Conservation (phyloP, 345 rosid genomes). For the Acer saccharum region DNA sequence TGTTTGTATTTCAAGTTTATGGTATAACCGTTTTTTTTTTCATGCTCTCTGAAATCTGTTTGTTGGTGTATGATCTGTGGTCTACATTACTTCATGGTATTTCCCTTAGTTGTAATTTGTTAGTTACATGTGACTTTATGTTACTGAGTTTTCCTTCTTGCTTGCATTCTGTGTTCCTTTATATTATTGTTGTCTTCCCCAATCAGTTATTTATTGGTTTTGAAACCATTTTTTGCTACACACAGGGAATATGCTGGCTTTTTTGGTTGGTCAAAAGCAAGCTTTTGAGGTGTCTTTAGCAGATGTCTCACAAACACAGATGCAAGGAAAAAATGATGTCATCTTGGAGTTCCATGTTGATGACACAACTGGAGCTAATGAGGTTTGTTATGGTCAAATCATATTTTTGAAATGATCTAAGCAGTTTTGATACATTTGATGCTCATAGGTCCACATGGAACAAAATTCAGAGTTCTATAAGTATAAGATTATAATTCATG, state of each 20-base stretch:
- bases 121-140: background rate
- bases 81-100: background rate
- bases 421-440: background rate
- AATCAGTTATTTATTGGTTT: background rate
- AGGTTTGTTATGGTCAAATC: conserved; percentile 42
- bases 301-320: conserved; percentile 88
- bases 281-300: conserved; percentile 94
- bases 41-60: background rate
- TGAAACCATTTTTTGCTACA: conserved; percentile 9
- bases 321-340: conserved; percentile 95
- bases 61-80: background rate
- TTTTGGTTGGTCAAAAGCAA: conserved; percentile 78
- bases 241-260: conserved; percentile 86
- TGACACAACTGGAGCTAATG: conserved; percentile 97
- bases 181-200: background rate
- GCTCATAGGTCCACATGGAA: background rate
- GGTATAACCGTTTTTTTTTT: background rate
- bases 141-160: background rate
- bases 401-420: background rate
- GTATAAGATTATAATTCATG: background rate
- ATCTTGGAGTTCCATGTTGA: conserved; percentile 93
- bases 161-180: background rate
- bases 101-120: background rate
- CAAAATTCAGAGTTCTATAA: background rate
- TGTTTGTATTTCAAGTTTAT: background rate